phyloP scores from a whole-genome alignment of 2,329 filamentous ascomycete genomes.

The Penicillium psychrosexuale region DNA sequence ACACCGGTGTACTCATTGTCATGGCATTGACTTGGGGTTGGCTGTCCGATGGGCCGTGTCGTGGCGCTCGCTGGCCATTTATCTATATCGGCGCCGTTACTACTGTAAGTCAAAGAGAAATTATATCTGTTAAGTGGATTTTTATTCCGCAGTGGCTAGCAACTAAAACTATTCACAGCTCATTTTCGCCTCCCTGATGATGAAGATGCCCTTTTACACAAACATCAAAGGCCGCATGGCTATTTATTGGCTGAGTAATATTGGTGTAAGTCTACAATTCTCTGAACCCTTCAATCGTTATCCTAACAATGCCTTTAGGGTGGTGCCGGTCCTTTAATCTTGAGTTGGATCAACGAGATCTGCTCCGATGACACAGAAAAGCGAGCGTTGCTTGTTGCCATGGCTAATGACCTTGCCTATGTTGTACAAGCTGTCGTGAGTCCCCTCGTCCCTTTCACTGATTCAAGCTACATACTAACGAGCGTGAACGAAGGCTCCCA shows the following conservation, averaged over 20 bases:
- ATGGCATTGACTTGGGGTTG: constrained; percentile 39
- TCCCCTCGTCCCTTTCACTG: neutral
- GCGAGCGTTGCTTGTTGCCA: constrained; percentile 31
- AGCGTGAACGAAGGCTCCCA: constrained; percentile 25
- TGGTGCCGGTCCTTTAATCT: constrained; percentile 39
- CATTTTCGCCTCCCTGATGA: constrained; percentile 32
- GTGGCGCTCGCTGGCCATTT: constrained; percentile 40
- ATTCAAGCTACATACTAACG: neutral
- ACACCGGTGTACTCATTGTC: constrained; percentile 38
- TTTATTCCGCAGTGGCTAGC: neutral
- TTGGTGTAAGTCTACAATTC: constrained; percentile 28
- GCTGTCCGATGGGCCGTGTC: constrained; percentile 37
- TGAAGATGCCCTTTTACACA: constrained; percentile 38
- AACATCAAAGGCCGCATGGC: constrained; percentile 36
- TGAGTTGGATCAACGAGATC: constrained; percentile 40
- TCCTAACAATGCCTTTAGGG: constrained; percentile 8
- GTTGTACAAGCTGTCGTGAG: constrained; percentile 34
- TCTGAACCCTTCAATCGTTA: neutral
- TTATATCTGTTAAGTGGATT: neutral
- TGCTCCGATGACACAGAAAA: constrained; percentile 33
- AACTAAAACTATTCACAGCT: constrained; percentile 18
- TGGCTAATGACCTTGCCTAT: constrained; percentile 35
- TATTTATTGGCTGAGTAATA: constrained; percentile 41
- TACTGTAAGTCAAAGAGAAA: constrained; percentile 22
- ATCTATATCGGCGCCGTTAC: constrained; percentile 39